Percentiles rank a stretch among this genome's conserved stretches.
These are phyloP conservation scores for Perilla frutescens DNA, from an alignment of 257 asterid species.

Conservation along the genomic window DNA sequence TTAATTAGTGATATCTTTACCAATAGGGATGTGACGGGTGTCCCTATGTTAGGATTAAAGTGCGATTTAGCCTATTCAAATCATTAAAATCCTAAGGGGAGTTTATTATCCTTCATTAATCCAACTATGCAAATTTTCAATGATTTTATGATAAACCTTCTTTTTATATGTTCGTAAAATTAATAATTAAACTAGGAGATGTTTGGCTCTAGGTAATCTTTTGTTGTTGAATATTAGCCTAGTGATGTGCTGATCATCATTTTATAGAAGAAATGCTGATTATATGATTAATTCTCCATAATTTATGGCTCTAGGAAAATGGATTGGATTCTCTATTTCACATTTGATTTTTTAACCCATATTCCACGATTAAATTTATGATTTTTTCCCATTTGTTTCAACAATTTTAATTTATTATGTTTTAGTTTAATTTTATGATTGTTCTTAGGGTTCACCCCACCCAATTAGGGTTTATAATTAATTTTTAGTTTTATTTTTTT, in stretches of 20 bases:
- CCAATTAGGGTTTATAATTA: too few relatives aligned
- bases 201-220: constrained; percentile 27
- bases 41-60: constrained; percentile 5
- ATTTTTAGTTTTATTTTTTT: too few relatives aligned
- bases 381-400: too few relatives aligned
- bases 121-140: constrained; percentile 29
- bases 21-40: constrained; percentile 48
- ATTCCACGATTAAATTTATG: too few relatives aligned
- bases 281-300: not conserved
- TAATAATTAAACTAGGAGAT: constrained; percentile 17
- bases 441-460: too few relatives aligned
- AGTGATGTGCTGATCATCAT: constrained; percentile 9
- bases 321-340: too few relatives aligned
- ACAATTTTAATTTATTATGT: too few relatives aligned
- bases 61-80: constrained; percentile 22
- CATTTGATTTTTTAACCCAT: too few relatives aligned
- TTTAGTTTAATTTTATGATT: too few relatives aligned
- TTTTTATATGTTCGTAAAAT: constrained; percentile 12
- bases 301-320: not conserved
- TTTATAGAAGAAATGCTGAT: not conserved
- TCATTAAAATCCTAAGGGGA: constrained; percentile 18
- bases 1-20: constrained; percentile 40
- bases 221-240: constrained; percentile 16
- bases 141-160: constrained; percentile 32
- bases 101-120: constrained; percentile 7